Evolutionary conservation across 2,329 filamentous ascomycete species (phyloP).

Genomic region (Nothopassalora personata): DNA sequence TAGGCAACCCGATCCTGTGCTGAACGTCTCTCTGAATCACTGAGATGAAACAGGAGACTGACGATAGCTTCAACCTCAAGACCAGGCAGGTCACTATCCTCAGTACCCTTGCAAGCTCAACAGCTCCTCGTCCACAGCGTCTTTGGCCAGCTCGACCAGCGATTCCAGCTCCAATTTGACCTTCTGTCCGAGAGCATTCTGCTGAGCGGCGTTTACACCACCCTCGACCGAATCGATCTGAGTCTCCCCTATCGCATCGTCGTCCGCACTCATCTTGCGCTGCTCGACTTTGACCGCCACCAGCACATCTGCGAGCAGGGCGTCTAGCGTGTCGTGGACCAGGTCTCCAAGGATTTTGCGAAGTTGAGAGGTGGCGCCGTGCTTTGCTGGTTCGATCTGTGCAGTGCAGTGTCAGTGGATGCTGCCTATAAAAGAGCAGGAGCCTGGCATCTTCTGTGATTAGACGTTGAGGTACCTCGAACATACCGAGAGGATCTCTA

Average conservation of each 20-base stretch:
- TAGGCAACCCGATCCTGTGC: too few species aligned
- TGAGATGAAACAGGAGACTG: too few species aligned
- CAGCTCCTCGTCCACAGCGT: neutral
- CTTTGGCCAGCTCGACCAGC: neutral
- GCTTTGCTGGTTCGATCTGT: neutral
- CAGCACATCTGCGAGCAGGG: neutral
- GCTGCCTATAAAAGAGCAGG: neutral
- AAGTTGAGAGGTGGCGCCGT: neutral
- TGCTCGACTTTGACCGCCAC: neutral
- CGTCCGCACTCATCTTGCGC: neutral
- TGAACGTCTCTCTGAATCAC: too few species aligned
- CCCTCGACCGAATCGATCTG: neutral
- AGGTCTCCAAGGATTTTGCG: neutral
- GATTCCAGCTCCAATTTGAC: neutral
- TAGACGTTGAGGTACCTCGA: neutral
- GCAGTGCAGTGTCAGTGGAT: neutral
- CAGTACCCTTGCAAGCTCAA: neutral
- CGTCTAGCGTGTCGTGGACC: neutral
- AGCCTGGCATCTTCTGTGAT: too few species aligned
- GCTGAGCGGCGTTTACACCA: neutral
- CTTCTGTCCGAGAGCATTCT: neutral
- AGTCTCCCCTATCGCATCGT: neutral
- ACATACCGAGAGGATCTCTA: neutral
- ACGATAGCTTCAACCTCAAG: too few species aligned
- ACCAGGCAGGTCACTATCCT: neutral